Base-by-base conservation (phyloP, 768 basidiomycete genomes). In the Leccinellum luteum region DNA sequence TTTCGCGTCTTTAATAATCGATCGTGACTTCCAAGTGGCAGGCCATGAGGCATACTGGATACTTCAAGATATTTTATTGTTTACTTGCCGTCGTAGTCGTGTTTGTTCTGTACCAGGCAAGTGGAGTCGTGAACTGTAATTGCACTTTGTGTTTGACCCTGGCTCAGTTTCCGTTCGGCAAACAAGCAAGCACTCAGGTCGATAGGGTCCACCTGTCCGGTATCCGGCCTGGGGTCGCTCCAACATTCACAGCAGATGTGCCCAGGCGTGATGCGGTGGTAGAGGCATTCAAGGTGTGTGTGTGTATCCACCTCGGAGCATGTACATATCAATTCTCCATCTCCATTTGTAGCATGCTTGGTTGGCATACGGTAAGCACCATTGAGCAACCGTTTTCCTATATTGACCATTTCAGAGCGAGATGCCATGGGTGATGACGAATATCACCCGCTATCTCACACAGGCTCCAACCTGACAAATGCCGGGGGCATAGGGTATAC, bases 391-490 rank as follows among this genome's bases (percentile, higher is more conserved):
- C 41, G 13, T 49, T 43, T 43, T 52, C 50, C 53, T 49, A 57
- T 52, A 55, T 30, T 69, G 51, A 65, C 50, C 50, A 10, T 51
- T 28, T 45, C 74, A 94, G 93, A 94, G 75, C 76, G 84, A 48
- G 86, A 97, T 69, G 94, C 94, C 2, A 94, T 92, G 85, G 94
- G 94, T 1, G 81, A 81, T 55, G 94, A 97, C 75, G 92, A 96
- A 71, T 97, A 93, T 66, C 92, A 96, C 66, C 94, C 95, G 0
- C 79, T 98, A 23, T 81, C 81, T 52, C 79, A 79, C 50, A 74
- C 73, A 27, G 95, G 95, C 4, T 81, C 83, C 9, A 94, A 98
- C 70, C 78, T 98, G 28, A 88, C 90, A 0, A 63, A 73, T 5
- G 86, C 85, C 2, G 92, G 91, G 35, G 87, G 91, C 14, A 87